Percentiles rank a stretch among this genome's conserved stretches.
Evolutionary conservation across 2,329 filamentous ascomycete genomes (phyloP).

Genomic region (Microdochium trichocladiopsis): DNA sequence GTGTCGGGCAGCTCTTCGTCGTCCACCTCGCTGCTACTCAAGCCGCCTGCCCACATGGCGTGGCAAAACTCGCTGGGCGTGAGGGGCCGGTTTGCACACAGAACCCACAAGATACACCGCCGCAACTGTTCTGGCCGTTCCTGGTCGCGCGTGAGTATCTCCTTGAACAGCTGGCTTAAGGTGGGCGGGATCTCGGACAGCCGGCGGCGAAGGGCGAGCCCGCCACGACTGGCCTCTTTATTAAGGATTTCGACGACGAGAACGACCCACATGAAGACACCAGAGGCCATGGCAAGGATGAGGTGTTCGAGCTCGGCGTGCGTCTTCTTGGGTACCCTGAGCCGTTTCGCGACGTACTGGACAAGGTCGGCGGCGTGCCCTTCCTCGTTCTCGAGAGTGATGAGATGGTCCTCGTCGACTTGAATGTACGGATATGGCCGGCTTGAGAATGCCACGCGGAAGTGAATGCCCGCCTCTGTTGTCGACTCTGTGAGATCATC

Average conservation of each 20-base stretch:
- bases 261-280: constrained; percentile 38
- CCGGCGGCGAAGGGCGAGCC: constrained; percentile 6
- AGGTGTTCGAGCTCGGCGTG: constrained; percentile 14
- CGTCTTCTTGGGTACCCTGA: constrained; percentile 14
- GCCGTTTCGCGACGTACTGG: constrained; percentile 22
- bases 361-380: constrained; percentile 7
- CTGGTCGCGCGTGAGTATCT: constrained; percentile 29
- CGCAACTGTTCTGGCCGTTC: constrained; percentile 14
- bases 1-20: not conserved
- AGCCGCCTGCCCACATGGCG: constrained; percentile 14
- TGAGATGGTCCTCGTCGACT: not conserved
- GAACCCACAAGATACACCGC: constrained; percentile 30
- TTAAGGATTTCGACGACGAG: constrained; percentile 28
- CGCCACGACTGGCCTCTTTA: constrained; percentile 6
- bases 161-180: constrained; percentile 29
- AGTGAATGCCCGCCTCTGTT: not conserved
- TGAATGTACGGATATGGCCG: constrained; percentile 10
- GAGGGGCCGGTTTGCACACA: constrained; percentile 27
- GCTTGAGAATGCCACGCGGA: constrained; percentile 36
- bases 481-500: constrained; percentile 25
- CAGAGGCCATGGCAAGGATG: constrained; percentile 27
- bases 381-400: not conserved
- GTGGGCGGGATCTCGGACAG: constrained; percentile 28
- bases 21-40: not conserved
- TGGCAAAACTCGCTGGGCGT: constrained; percentile 26